phyloP scores from a whole-genome alignment of 2,329 filamentous ascomycete species.

The Aspergillus uvarum region DNA sequence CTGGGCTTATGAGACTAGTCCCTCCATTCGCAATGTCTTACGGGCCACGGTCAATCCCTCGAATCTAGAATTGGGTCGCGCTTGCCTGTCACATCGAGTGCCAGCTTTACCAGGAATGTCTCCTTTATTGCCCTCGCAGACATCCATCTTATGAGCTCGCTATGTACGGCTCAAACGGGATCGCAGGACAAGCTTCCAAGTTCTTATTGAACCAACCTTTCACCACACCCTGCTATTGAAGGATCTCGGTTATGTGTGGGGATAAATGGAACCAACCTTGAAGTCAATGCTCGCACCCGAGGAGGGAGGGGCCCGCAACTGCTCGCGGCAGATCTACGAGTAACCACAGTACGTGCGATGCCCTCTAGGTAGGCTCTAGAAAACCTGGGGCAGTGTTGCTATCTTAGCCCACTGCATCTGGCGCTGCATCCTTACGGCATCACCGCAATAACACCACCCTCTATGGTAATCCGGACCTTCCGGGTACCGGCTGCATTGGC shows the following conservation, averaged over 20 bases:
- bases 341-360: background rate
- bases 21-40: background rate
- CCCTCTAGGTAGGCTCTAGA: too few relatives aligned
- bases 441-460: conserved; percentile 1
- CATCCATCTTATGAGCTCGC: background rate
- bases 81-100: background rate
- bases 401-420: background rate
- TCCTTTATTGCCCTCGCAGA: background rate
- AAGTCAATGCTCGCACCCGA: background rate
- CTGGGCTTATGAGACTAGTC: background rate
- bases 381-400: background rate
- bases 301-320: background rate
- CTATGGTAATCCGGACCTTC: background rate
- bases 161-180: background rate
- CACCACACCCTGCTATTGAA: background rate
- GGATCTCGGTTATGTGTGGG: background rate
- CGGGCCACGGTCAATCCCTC: background rate
- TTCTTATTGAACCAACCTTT: background rate
- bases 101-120: background rate
- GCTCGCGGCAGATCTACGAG: background rate
- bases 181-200: background rate
- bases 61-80: background rate
- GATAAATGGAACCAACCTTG: background rate
- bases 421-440: background rate
- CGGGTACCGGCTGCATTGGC: conserved; percentile 9